A percentile compares a stretch with the other conserved stretches of the same genome.
phyloP scores from a whole-genome alignment of 2,329 filamentous ascomycete species.

The Sclerotinia nivalis region DNA sequence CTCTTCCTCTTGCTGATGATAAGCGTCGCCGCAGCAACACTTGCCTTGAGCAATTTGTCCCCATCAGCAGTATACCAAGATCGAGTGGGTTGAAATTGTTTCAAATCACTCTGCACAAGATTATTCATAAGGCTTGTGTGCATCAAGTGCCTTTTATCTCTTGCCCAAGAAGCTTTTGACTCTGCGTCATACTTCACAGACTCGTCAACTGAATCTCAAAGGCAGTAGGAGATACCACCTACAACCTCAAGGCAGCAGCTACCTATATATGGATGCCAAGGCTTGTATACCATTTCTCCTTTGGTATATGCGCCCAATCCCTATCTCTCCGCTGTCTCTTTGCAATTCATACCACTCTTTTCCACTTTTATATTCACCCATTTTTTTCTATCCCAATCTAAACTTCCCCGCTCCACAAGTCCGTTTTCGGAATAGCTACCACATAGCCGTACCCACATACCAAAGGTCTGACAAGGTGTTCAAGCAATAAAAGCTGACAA shows the following conservation, averaged over 20 bases:
- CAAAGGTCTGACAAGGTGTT: background rate
- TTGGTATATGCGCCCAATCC: background rate
- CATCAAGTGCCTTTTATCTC: background rate
- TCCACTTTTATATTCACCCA: conserved; percentile 2
- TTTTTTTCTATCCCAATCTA: background rate
- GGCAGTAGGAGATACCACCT: background rate
- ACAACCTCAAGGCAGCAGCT: background rate
- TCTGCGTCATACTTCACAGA: background rate
- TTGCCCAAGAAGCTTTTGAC: background rate
- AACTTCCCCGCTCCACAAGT: background rate
- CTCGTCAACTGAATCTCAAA: background rate
- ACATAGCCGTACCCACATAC: background rate
- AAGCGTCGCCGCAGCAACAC: background rate
- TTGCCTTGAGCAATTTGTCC: background rate
- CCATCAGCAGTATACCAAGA: background rate
- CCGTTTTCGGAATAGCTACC: background rate
- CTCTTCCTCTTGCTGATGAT: conserved; percentile 6
- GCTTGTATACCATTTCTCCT: background rate
- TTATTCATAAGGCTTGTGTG: background rate
- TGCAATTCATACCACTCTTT: background rate
- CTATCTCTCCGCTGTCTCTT: background rate
- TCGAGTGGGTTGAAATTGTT: background rate
- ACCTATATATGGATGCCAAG: background rate
- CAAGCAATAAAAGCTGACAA: conserved; percentile 2
- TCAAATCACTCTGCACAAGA: background rate